A percentile compares a stretch with the other conserved stretches of the same genome.
These are phyloP conservation scores for Mortierella sp. DNA, from an alignment of 371 early-diverging fungal species.

Conservation along the genomic window DNA sequence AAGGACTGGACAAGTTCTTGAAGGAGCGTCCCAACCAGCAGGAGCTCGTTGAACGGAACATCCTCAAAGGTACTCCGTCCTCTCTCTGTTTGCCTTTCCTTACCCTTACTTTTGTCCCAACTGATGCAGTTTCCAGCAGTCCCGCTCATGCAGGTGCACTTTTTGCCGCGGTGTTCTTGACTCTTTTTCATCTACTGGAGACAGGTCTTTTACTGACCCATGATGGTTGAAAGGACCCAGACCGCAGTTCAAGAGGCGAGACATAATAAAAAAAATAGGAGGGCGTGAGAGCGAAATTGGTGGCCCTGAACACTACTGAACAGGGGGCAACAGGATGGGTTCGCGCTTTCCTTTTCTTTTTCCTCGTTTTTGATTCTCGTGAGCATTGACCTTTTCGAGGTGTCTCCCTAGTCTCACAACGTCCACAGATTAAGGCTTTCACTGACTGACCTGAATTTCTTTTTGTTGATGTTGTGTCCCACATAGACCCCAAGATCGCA, in stretches of 20 bases:
- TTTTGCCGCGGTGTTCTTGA: not conserved
- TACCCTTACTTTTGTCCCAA: not conserved
- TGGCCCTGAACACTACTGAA: not conserved
- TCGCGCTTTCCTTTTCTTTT: not conserved
- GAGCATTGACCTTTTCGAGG: not conserved
- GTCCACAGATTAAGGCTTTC: too few relatives aligned
- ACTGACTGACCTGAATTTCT: too few relatives aligned
- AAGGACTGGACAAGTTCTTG: constrained; percentile 65
- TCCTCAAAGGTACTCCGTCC: constrained; percentile 70
- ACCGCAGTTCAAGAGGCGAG: not conserved
- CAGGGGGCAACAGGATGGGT: not conserved
- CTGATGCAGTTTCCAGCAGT: not conserved
- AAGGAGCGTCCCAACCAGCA: constrained; percentile 72
- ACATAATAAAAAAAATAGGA: not conserved
- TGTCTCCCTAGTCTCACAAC: too few relatives aligned
- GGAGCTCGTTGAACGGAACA: constrained; percentile 78
- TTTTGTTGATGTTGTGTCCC: not conserved
- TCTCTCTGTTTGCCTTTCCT: not conserved
- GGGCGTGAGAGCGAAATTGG: constrained; percentile 23
- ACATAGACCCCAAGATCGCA: constrained; percentile 66
- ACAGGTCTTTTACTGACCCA: not conserved
- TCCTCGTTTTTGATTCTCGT: not conserved
- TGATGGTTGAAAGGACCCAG: not conserved
- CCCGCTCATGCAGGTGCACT: too few relatives aligned
- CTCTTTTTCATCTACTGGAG: not conserved